These are phyloP conservation scores for Abrus pulchellus DNA, from an alignment of 306 rosid genomes.

Conservation along the genomic window DNA sequence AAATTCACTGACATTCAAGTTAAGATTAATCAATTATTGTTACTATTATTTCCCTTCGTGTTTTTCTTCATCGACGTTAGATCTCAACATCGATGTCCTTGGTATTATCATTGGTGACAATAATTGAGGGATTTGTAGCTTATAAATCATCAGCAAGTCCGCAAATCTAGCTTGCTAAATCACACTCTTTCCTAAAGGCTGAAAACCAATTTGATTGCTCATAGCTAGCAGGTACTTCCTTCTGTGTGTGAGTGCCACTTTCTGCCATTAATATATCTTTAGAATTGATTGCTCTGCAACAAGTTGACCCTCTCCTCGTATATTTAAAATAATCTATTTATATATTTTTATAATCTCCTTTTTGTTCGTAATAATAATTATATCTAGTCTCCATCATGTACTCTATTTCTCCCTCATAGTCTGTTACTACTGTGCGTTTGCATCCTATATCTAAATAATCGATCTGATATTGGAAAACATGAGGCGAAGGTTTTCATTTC, in stretches of 20 bases:
- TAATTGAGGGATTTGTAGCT: neutral
- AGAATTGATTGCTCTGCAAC: neutral
- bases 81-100: neutral
- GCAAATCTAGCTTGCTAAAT: neutral
- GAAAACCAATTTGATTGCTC: constrained; percentile 4
- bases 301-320: neutral
- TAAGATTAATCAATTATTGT: neutral
- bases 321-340: neutral
- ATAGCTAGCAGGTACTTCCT: neutral
- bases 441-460: neutral
- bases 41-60: neutral
- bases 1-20: neutral
- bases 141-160: neutral
- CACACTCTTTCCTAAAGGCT: neutral
- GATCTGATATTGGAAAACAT: neutral
- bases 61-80: neutral
- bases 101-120: neutral
- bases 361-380: neutral
- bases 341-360: neutral
- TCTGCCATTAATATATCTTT: neutral
- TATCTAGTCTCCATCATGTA: neutral
- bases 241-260: neutral
- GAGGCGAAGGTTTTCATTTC: neutral
- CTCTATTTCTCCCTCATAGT: neutral
- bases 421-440: neutral